Evolutionary conservation across 2,329 filamentous ascomycete genomes (phyloP), one percentile per base, ranked within the genome.

Genomic region (Microdochium trichocladiopsis): DNA sequence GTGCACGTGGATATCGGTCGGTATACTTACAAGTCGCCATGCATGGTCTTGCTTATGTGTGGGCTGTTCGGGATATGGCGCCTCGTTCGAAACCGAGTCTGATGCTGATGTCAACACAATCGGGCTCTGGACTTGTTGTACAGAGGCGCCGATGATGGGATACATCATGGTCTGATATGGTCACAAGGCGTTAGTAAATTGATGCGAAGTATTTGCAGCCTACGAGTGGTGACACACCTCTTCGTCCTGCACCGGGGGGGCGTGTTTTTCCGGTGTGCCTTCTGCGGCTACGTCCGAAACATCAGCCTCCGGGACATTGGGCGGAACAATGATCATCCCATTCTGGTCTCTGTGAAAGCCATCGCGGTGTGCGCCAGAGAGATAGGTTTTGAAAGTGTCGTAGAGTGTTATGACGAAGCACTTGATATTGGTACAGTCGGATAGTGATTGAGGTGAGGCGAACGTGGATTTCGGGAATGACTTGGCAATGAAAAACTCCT

Each of bases 391-490:
- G 23, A 48, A 21, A 8, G 16, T 25, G 11, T 67, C 57, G 45
- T 69, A 65, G 48, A 76, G 60, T n/a, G 67, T 61, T 41, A 64
- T 63, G 47, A 75, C 61, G 43, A 76, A 60, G 55, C 76, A 78
- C 56, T 69, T 72, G 43, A 77, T 51, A 53, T 64, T 70, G 49
- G 69, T 66, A 52, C 74, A 76, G 8, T 69, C 62, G 22, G 45
- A 69, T 58, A 51, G 63, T 53, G 25, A 58, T 55, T 16, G 57
- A 36, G 36, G 55, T 50, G 50, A 60, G 56, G 1, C 61, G 61
- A n/a, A 52, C 58, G 16, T 60, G 55, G 14, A 49, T 49, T 22
- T 25, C 43, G 55, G 62, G 56, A 70, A 67, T 2, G 65, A 61
- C 21, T 70, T 61, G 31, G 65, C 60, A 50, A 75, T 64, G 51